These are phyloP conservation scores for Oryza coarctata DNA, from an alignment of 176 grass and related monocot species.

Conservation along the genomic window DNA sequence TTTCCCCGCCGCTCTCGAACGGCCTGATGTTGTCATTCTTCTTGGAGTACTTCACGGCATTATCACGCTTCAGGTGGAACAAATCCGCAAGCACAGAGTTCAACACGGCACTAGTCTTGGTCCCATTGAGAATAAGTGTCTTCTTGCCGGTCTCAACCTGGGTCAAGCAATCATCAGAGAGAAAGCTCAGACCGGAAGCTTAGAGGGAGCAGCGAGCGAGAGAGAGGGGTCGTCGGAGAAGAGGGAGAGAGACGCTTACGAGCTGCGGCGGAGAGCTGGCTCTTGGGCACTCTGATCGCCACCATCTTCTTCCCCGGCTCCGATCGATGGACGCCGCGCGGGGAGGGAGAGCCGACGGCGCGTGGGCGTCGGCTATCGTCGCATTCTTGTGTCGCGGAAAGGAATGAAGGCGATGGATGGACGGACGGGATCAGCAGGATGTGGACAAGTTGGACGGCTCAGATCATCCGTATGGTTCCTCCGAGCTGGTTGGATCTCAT, in stretches of 20 bases:
- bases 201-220: not conserved
- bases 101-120: slow-evolving; percentile 71
- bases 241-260: slow-evolving; percentile 25
- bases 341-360: not conserved
- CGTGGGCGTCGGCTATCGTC: not conserved
- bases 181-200: not conserved
- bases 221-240: not conserved
- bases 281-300: slow-evolving; percentile 65
- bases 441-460: not conserved
- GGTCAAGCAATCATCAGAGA: not conserved
- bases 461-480: not conserved
- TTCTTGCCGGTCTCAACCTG: slow-evolving; percentile 95
- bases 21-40: slow-evolving; percentile 84
- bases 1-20: slow-evolving; percentile 86
- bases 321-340: not conserved
- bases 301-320: slow-evolving; percentile 35
- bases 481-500: too few relatives aligned
- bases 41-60: slow-evolving; percentile 80
- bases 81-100: slow-evolving; percentile 73
- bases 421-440: not conserved
- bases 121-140: slow-evolving; percentile 85
- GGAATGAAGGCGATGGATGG: not conserved
- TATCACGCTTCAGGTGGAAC: slow-evolving; percentile 81
- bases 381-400: not conserved
- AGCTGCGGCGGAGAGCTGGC: slow-evolving; percentile 54